Evolutionary conservation across 345 rosid species (phyloP).

Genomic region (Brassica incana): DNA sequence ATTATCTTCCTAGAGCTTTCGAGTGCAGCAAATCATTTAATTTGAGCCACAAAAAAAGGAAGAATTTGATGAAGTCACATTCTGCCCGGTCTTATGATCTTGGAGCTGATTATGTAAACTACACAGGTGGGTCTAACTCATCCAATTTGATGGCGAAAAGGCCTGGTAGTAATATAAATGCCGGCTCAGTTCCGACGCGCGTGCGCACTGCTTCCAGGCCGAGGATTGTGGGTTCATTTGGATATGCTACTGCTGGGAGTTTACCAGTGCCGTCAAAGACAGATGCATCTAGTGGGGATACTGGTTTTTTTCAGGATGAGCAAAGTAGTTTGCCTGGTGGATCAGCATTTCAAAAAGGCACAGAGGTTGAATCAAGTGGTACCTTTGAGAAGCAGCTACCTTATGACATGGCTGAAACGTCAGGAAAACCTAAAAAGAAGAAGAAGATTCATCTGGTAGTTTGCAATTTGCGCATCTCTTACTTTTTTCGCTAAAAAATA

Average conservation of each 20-base stretch:
- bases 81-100: conserved; percentile 58
- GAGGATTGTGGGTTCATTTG: conserved; percentile 66
- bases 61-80: conserved; percentile 52
- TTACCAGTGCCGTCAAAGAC: conserved; percentile 58
- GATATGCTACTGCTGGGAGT: conserved; percentile 55
- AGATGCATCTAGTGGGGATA: conserved; percentile 97
- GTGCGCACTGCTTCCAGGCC: conserved; percentile 87
- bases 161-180: conserved; percentile 59
- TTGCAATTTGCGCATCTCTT: conserved; percentile 36
- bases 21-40: conserved; percentile 61
- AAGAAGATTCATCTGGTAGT: conserved; percentile 76
- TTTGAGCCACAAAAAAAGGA: conserved; percentile 62
- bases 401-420: conserved; percentile 77
- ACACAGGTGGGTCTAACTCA: conserved; percentile 52
- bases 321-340: conserved; percentile 79
- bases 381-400: conserved; percentile 68
- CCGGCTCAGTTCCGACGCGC: conserved; percentile 82
- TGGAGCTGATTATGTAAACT: conserved; percentile 57
- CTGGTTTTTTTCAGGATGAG: conserved; percentile 94
- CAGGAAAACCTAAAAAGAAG: conserved; percentile 85
- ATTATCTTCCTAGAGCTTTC: conserved; percentile 63
- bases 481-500: conserved; percentile 15
- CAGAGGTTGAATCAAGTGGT: conserved; percentile 78
- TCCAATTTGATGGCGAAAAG: conserved; percentile 61
- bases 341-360: conserved; percentile 63